Conservation (phyloP, 2,329 filamentous ascomycete species). For the Phialemoniopsis sp. region DNA sequence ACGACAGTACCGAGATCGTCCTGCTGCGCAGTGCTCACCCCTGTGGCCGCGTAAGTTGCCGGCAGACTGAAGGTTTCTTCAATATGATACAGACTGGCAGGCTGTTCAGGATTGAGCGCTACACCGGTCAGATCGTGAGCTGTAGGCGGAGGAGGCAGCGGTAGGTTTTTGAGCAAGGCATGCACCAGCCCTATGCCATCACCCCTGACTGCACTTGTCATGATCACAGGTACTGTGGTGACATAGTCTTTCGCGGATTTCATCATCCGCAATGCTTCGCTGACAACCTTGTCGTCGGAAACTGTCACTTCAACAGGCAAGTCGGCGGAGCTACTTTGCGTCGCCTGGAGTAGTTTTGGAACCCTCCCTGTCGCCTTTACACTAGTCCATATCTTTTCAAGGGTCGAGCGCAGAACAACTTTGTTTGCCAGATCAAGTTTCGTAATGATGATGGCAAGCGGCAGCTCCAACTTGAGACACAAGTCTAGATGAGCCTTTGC, state of each 20-base stretch:
- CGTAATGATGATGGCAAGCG: conserved; percentile 79
- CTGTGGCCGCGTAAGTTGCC: conserved; percentile 50
- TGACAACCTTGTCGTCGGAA: conserved; percentile 54
- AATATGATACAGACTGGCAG: conserved; percentile 73
- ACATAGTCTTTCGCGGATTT: conserved; percentile 33
- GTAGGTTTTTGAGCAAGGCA: conserved; percentile 72
- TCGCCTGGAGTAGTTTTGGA: conserved; percentile 67
- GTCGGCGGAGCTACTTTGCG: conserved; percentile 42
- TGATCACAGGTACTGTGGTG: conserved; percentile 71
- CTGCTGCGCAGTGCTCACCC: conserved; percentile 31
- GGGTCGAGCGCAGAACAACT: conserved; percentile 60
- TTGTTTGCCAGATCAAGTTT: conserved; percentile 86
- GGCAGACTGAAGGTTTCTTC: conserved; percentile 84
- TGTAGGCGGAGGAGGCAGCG: conserved; percentile 56
- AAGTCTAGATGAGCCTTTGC: conserved; percentile 78
- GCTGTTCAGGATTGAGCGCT: conserved; percentile 54
- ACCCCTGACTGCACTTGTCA: conserved; percentile 84
- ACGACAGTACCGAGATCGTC: conserved; percentile 65
- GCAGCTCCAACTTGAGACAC: conserved; percentile 75
- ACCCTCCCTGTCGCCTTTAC: conserved; percentile 72
- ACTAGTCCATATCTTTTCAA: conserved; percentile 67
- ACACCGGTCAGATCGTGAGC: conserved; percentile 50
- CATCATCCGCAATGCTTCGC: conserved; percentile 49
- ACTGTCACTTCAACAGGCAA: conserved; percentile 49
- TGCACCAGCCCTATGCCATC: conserved; percentile 78